These are phyloP conservation scores for Colletotrichum caudatum DNA, from an alignment of 2,329 filamentous ascomycete genomes.

Conservation along the genomic window DNA sequence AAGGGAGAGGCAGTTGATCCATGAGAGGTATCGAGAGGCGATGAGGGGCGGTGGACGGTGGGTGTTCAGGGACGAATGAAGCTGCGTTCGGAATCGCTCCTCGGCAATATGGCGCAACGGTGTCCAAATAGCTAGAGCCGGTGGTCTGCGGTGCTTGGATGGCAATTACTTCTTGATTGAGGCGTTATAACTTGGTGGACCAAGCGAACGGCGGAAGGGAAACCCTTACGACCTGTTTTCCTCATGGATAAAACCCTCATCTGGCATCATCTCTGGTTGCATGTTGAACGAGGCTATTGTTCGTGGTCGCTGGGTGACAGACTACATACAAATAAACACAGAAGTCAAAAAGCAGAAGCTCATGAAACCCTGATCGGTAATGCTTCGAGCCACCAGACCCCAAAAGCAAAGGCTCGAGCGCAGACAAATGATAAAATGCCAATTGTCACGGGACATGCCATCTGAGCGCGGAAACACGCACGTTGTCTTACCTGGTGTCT, in stretches of 20 bases:
- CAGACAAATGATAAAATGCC: not conserved
- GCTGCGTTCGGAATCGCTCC: not conserved
- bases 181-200: too few species aligned
- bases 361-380: not conserved
- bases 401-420: too few species aligned
- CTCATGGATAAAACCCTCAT: not conserved
- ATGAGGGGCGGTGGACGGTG: constrained; percentile 81
- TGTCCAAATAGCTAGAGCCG: not conserved
- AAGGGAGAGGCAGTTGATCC: constrained; percentile 73
- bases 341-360: not conserved
- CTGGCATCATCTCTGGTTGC: not conserved
- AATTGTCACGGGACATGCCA: not conserved
- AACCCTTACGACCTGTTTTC: not conserved
- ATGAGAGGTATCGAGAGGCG: constrained; percentile 83
- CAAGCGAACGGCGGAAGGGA: too few species aligned
- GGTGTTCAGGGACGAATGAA: constrained; percentile 83
- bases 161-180: not conserved
- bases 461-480: not conserved
- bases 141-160: not conserved
- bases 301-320: not conserved
- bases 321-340: not conserved
- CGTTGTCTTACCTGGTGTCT: not conserved
- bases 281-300: not conserved
- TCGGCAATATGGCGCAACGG: not conserved
- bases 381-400: not conserved